phyloP scores from a whole-genome alignment of 2,329 filamentous ascomycete genomes.

The Calonectria montana region DNA sequence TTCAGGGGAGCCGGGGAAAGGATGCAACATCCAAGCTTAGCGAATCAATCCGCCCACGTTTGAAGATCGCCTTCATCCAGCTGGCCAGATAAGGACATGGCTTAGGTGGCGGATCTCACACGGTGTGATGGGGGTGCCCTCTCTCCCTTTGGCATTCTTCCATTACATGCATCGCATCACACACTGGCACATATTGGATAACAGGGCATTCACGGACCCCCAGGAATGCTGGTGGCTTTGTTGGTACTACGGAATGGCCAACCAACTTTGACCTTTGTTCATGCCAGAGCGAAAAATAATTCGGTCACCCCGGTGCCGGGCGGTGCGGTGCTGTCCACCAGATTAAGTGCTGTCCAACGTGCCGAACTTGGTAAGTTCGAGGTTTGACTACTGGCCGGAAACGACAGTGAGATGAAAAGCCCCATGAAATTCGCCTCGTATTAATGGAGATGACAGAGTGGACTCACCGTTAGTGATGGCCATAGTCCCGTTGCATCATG shows the following conservation, averaged over 20 bases:
- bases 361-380: background rate
- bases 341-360: background rate
- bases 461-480: background rate
- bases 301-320: conserved; percentile 16
- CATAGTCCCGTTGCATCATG: background rate
- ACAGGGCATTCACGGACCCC: background rate
- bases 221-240: conserved; percentile 20
- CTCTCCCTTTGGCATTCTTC: background rate
- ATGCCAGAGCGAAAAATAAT: background rate
- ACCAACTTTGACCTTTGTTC: conserved; percentile 1
- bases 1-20: conserved; percentile 35
- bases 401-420: background rate
- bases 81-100: conserved; percentile 34
- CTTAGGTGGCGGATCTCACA: background rate
- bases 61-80: conserved; percentile 36
- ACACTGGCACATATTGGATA: background rate
- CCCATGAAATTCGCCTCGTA: conserved; percentile 8
- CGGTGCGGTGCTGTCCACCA: conserved; percentile 7
- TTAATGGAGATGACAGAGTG: conserved; percentile 7
- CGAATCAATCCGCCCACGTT: conserved; percentile 51
- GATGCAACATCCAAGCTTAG: conserved; percentile 33
- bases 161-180: background rate
- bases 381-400: background rate
- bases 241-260: background rate
- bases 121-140: conserved; percentile 7